phyloP scores from a whole-genome alignment of 2,329 filamentous ascomycete species.

The Albifimbria verrucaria region DNA sequence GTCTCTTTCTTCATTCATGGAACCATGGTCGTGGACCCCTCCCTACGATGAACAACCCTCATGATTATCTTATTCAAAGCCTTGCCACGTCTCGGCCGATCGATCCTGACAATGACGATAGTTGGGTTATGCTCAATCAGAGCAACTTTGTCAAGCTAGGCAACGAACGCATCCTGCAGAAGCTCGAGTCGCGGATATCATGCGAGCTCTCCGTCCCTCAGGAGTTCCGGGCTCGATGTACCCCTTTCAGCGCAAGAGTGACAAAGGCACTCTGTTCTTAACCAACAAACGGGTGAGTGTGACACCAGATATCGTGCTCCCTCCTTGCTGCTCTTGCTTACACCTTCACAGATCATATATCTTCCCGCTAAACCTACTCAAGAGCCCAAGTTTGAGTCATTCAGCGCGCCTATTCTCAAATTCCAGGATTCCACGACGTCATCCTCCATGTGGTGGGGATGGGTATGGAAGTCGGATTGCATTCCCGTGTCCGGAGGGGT shows the following conservation, averaged over 20 bases:
- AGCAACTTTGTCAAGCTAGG: constrained; percentile 79
- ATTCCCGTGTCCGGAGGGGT: constrained; percentile 81
- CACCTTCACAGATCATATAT: constrained; percentile 69
- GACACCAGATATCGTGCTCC: background rate
- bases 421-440: constrained; percentile 78
- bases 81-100: constrained; percentile 28
- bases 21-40: constrained; percentile 27
- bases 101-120: constrained; percentile 54
- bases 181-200: constrained; percentile 74
- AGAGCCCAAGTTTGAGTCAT: constrained; percentile 68
- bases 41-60: constrained; percentile 38
- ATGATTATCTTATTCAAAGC: constrained; percentile 37
- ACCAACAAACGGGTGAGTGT: constrained; percentile 76
- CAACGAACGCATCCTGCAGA: constrained; percentile 77
- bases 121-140: constrained; percentile 90
- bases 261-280: constrained; percentile 72
- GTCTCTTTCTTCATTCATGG: constrained; percentile 14
- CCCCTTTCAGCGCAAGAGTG: constrained; percentile 68
- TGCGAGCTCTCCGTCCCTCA: constrained; percentile 71
- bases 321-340: constrained; percentile 2
- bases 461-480: constrained; percentile 80
- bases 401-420: constrained; percentile 84
- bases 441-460: constrained; percentile 87
- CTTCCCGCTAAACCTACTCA: constrained; percentile 69
- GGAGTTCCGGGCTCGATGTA: constrained; percentile 55